Base-by-base conservation (phyloP, 2,329 filamentous ascomycete genomes). In the Penicillium sp. region DNA sequence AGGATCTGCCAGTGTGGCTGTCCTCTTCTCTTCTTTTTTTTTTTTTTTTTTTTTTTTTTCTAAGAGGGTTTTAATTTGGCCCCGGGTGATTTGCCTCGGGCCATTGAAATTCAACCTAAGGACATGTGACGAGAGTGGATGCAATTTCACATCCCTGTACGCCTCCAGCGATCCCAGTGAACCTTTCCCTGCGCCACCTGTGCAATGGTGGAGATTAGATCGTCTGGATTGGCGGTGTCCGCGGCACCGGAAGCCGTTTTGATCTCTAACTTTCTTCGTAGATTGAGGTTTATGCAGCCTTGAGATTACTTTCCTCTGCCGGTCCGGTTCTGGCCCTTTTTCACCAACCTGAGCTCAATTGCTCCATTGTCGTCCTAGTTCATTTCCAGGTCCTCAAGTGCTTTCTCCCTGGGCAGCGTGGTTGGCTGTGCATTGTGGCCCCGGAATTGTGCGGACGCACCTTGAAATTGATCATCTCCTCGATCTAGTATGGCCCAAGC, bases 81-180 rank as follows among this genome's bases (percentile, higher is more conserved):
- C 34, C 43, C 42, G 47, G 38, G 47, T 56, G 47, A 52, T 54
- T 57, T 52, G 49, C 58, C 53, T 52, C 47, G 49, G 49, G 45
- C 28, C 1, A 16, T 42, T n/a, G 24, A 9, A 12, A 16, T 12
- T 39, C 21, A 39, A 39, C 16, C 36, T 38, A 21, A 8, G 18
- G 18, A 39, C 18, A 39, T 39, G 36, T 59, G 58, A 60, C 44
- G 44, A 46, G 26, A 39, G 16, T 52, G 44, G 41, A 50, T 58
- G 48, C 33, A 49, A 54, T 54, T 47, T 47, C 51, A 52, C 16
- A 60, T 49, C 53, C 54, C 31, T 51, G 57, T 42, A 42, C 50
- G 34, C 44, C 28, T 45, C 41, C 50, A 51, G 29, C 46, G 45
- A 53, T 53, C 51, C 36, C 31, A 50, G 42, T 51, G 42, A 31